phyloP scores from a whole-genome alignment of 352 stramenopile species.

The Thraustochytrium striatum region DNA sequence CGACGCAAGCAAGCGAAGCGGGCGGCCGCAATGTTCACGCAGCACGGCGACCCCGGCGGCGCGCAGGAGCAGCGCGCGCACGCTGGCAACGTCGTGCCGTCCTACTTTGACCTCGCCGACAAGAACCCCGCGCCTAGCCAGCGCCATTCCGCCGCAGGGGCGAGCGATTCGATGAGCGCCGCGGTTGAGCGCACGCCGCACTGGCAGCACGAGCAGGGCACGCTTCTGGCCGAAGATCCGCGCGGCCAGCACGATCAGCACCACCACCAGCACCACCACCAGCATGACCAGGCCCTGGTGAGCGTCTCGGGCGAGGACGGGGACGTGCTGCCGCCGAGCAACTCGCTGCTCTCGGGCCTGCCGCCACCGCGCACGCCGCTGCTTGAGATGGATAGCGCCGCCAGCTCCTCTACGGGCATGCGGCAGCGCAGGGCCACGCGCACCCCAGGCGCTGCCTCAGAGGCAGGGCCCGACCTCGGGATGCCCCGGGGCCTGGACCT shows the following conservation, averaged over 20 bases:
- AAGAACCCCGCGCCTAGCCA: too few species aligned
- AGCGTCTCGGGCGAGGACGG: constrained; percentile 20
- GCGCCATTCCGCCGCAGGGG: neutral
- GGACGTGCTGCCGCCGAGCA: constrained; percentile 33
- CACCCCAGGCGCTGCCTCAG: neutral
- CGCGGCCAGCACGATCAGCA: neutral
- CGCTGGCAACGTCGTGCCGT: too few species aligned
- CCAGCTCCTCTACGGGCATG: neutral
- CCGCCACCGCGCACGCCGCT: neutral
- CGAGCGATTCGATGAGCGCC: neutral
- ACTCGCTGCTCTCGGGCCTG: constrained; percentile 23
- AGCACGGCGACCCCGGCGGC: too few species aligned
- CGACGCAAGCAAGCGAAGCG: too few species aligned
- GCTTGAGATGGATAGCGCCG: neutral
- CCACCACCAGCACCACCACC: neutral
- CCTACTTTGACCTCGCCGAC: too few species aligned
- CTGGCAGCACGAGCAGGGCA: neutral
- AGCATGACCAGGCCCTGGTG: neutral
- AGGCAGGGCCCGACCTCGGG: constrained; percentile 13
- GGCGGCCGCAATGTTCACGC: too few species aligned
- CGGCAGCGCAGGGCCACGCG: neutral
- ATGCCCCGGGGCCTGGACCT: constrained; percentile 16
- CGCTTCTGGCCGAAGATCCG: neutral
- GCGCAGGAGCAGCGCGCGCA: too few species aligned
- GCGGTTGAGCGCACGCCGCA: neutral